A percentile compares a stretch with the other conserved stretches of the same genome.
Evolutionary conservation across 164 flowering plant species (phyloP).

Genomic region (Chimonanthus salicifolius): DNA sequence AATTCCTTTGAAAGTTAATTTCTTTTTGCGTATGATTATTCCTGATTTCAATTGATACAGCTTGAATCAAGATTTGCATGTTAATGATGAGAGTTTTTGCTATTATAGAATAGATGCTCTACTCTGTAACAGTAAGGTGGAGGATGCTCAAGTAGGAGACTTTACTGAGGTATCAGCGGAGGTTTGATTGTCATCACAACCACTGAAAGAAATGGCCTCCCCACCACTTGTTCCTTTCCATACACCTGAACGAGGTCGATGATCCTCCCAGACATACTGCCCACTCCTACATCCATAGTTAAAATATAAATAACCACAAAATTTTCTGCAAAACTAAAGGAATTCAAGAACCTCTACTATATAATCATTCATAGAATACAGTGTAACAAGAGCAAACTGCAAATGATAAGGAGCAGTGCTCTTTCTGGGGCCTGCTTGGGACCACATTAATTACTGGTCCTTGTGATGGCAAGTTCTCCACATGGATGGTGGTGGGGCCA

Average conservation of each 20-base stretch:
- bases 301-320: constrained; percentile 1
- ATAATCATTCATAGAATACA: too few relatives aligned
- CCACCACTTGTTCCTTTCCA: constrained; percentile 93
- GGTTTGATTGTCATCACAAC: constrained; percentile 88
- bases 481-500: too few relatives aligned
- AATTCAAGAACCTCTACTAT: neutral
- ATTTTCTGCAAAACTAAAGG: neutral
- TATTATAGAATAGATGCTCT: too few relatives aligned
- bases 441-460: too few relatives aligned
- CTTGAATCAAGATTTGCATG: neutral
- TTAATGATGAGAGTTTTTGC: neutral
- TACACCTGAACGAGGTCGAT: constrained; percentile 68
- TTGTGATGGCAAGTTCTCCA: too few relatives aligned
- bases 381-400: too few relatives aligned
- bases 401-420: too few relatives aligned
- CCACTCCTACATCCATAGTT: constrained; percentile 43
- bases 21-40: too few relatives aligned
- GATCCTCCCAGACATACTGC: constrained; percentile 84
- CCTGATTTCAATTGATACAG: neutral
- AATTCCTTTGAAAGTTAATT: neutral
- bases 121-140: neutral
- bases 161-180: constrained; percentile 76
- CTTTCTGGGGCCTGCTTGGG: too few relatives aligned
- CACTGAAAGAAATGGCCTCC: constrained; percentile 75
- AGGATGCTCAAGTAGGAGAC: neutral